Conservation (phyloP, 306 rosid species). For the Quercus glauca region DNA sequence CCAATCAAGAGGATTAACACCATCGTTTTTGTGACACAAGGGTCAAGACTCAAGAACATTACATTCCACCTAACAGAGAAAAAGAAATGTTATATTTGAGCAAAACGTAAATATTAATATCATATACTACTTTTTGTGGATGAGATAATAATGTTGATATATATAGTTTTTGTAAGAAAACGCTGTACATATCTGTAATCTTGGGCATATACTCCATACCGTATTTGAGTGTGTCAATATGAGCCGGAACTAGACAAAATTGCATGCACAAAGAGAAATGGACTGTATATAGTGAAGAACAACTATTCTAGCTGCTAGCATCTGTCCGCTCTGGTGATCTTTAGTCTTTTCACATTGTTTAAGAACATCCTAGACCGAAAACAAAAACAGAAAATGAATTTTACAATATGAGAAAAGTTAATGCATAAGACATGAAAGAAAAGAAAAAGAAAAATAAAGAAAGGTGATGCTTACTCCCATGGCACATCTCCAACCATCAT, state of each 20-base stretch:
- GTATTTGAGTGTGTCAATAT: background rate
- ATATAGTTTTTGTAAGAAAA: constrained; percentile 15
- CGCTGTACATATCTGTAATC: constrained; percentile 26
- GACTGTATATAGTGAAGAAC: constrained; percentile 32
- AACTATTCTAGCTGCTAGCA: constrained; percentile 32
- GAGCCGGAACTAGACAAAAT: too few relatives aligned
- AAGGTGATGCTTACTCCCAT: constrained; percentile 46
- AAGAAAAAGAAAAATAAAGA: background rate
- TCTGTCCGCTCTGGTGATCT: constrained; percentile 55
- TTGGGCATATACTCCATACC: constrained; percentile 21
- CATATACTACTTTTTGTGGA: background rate
- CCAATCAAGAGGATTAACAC: background rate
- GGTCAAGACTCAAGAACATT: constrained; percentile 22
- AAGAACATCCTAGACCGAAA: constrained; percentile 46
- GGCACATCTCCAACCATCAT: constrained; percentile 68
- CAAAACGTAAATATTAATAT: too few relatives aligned
- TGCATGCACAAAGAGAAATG: constrained; percentile 30
- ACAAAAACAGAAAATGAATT: background rate
- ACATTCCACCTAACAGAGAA: constrained; percentile 36
- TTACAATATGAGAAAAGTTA: background rate
- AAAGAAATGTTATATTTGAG: background rate
- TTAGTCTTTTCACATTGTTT: constrained; percentile 51
- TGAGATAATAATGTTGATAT: background rate
- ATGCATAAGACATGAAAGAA: background rate
- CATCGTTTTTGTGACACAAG: constrained; percentile 36